These are phyloP conservation scores for Arthroderma uncinatum DNA, from an alignment of 2,329 filamentous ascomycete species.

Conservation along the genomic window DNA sequence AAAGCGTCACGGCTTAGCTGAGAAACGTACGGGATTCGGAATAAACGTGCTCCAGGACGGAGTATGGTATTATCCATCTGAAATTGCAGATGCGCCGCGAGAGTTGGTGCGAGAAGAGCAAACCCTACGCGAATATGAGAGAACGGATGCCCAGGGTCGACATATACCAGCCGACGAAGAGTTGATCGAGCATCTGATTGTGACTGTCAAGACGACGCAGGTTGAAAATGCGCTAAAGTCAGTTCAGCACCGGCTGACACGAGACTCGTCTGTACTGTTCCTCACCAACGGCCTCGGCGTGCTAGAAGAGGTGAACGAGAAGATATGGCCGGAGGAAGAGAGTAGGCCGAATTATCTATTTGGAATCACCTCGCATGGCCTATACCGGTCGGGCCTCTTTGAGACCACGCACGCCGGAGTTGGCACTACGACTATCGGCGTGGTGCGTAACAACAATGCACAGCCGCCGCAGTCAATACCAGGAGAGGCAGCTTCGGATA, in stretches of 20 bases:
- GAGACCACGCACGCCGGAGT: conserved; percentile 47
- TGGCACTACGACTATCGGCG: conserved; percentile 48
- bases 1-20: conserved; percentile 31
- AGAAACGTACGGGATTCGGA: conserved; percentile 35
- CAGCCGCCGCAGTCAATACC: conserved; percentile 11
- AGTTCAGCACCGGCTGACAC: conserved; percentile 56
- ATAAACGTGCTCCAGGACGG: conserved; percentile 29
- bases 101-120: not conserved
- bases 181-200: conserved; percentile 61
- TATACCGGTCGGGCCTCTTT: conserved; percentile 41
- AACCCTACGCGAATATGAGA: conserved; percentile 8
- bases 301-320: conserved; percentile 62
- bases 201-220: conserved; percentile 62
- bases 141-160: not conserved
- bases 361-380: conserved; percentile 53
- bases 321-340: conserved; percentile 56
- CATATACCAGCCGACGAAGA: conserved; percentile 26
- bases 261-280: conserved; percentile 61
- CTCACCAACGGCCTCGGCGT: conserved; percentile 74
- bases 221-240: conserved; percentile 56
- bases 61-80: conserved; percentile 26
- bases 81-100: conserved; percentile 8
- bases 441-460: conserved; percentile 25
- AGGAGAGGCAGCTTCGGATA: conserved; percentile 9
- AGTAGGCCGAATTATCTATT: conserved; percentile 65